Base-by-base conservation (phyloP, 2,329 filamentous ascomycete species). In the Stachybotrys echinatus region DNA sequence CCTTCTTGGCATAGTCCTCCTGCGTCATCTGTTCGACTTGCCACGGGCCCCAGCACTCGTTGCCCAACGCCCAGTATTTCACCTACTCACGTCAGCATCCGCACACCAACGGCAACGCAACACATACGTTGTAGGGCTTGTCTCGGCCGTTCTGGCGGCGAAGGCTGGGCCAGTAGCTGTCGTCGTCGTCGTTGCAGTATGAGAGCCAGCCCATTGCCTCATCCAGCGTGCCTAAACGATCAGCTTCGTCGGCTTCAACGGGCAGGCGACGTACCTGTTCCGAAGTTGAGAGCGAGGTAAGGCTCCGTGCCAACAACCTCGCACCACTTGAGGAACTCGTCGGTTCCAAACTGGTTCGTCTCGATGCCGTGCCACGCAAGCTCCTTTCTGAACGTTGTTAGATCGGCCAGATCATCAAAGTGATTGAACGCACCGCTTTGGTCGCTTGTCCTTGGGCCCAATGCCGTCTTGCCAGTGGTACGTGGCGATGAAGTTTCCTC, bases 401-500 rank as follows among this genome's bases (percentile, higher is more conserved):
- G 10, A 34, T 34, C 10, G 27, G 10, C 27, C 10, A 8, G 27
- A 5, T 14, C 27, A 34, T 8, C 10, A 34, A 5, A 34, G 27
- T 5, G n/a, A 23, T 43, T 5, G 10, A 12, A 18, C 12, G 2
- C 48, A 46, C 8, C 50, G 49, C 17, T 48, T 45, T 10, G 87
- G 87, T 45, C 88, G 76, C 58, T 83, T 73, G 14, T 89, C 84
- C 53, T 73, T 76, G 0, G 88, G 88, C 2, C 89, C 88, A 54
- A 92, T 76, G 14, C 87, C 88, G 67, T 92, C 88, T 48, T 84
- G 74, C 88, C 89, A 94, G 71, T 91, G 87, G 65, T 92, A 92
- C 1, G 87, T 92, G 4, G 88, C 88, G 42, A 83, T 80, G 64
- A 92, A 92, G 67, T 92, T 94, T 42, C 88, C 89, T n/a, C 88